Percentiles rank a stretch among this genome's conserved stretches.
These are phyloP conservation scores for Fusarium poae DNA, from an alignment of 2,329 filamentous ascomycete species.

Conservation along the genomic window DNA sequence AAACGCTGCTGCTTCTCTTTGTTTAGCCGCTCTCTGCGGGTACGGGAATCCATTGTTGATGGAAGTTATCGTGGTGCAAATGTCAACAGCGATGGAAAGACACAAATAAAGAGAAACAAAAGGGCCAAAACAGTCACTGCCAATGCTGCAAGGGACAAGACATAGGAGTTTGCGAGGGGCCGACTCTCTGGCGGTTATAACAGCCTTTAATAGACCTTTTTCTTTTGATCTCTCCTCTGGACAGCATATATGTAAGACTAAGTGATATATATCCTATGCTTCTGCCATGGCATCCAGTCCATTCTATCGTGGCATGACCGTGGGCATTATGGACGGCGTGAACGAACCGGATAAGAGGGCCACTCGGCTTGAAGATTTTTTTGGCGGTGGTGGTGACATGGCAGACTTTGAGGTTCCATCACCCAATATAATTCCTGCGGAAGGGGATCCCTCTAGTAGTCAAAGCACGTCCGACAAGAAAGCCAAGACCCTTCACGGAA, in stretches of 20 bases:
- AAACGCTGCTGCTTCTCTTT: constrained; percentile 14
- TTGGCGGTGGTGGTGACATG: neutral
- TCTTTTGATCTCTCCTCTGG: no score
- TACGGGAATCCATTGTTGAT: constrained; percentile 2
- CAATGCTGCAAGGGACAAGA: no score
- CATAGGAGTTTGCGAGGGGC: no score
- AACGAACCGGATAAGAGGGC: neutral
- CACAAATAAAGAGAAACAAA: constrained; percentile 1
- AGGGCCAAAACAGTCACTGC: neutral
- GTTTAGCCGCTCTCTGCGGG: neutral
- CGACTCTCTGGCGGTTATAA: no score
- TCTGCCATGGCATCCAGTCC: no score
- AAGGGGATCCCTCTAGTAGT: no score
- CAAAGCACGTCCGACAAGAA: no score
- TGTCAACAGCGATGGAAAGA: no score
- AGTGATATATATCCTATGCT: neutral
- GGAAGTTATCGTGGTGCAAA: neutral
- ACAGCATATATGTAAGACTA: no score
- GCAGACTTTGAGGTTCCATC: neutral
- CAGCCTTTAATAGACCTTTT: no score
- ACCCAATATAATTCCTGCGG: no score
- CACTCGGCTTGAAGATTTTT: neutral
- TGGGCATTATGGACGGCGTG: neutral
- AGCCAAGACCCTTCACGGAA: neutral
- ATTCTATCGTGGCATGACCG: no score